phyloP scores from a whole-genome alignment of 2,329 filamentous ascomycete species.

The Hypoxylon sp. region DNA sequence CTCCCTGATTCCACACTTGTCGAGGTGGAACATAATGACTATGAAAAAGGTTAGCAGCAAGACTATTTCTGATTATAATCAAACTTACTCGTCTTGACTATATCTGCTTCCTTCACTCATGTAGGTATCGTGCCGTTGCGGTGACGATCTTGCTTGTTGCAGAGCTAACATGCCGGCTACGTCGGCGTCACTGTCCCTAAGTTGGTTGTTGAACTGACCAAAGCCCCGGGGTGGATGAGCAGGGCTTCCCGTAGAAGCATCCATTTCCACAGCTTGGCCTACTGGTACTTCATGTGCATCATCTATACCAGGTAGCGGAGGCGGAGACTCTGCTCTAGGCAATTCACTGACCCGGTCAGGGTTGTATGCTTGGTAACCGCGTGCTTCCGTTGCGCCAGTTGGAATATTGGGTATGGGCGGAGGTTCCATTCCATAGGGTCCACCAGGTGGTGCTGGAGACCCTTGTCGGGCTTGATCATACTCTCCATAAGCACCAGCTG shows the following conservation, averaged over 20 bases:
- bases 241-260: slow-evolving; percentile 74
- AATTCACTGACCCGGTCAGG: slow-evolving; percentile 62
- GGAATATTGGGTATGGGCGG: slow-evolving; percentile 57
- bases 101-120: slow-evolving; percentile 81
- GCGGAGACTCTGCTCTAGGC: slow-evolving; percentile 75
- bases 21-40: slow-evolving; percentile 70
- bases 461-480: slow-evolving; percentile 54
- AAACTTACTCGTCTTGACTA: slow-evolving; percentile 78
- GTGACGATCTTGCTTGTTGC: slow-evolving; percentile 68
- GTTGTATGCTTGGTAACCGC: slow-evolving; percentile 62
- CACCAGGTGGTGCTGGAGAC: slow-evolving; percentile 58
- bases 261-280: slow-evolving; percentile 85
- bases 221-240: slow-evolving; percentile 60
- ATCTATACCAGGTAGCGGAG: slow-evolving; percentile 68
- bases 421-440: slow-evolving; percentile 57
- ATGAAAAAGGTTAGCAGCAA: slow-evolving; percentile 57
- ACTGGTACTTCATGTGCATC: slow-evolving; percentile 57
- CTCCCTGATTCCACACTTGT: slow-evolving; percentile 68
- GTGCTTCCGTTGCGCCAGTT: slow-evolving; percentile 50
- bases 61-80: slow-evolving; percentile 43
- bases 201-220: slow-evolving; percentile 62
- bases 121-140: slow-evolving; percentile 64
- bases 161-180: slow-evolving; percentile 81
- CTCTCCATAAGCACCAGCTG: slow-evolving; percentile 48
- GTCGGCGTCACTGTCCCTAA: slow-evolving; percentile 78